Evolutionary conservation across 306 rosid genomes (phyloP).

Genomic region (Hippophae gyantsensis): DNA sequence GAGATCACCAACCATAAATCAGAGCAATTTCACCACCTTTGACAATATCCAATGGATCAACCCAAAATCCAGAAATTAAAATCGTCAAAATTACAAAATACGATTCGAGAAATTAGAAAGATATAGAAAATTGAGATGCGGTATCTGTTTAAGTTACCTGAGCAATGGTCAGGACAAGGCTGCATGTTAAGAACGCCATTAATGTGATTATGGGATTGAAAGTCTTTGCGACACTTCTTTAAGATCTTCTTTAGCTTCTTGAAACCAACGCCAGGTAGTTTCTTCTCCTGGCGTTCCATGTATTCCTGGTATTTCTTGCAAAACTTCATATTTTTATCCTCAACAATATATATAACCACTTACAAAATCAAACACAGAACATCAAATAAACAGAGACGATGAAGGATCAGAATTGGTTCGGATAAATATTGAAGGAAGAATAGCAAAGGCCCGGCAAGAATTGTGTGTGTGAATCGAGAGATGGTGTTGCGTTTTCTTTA

Average conservation of each 20-base stretch:
- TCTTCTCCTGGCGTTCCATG: conserved; percentile 66
- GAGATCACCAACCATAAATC: too few relatives aligned
- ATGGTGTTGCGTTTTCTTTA: too few relatives aligned
- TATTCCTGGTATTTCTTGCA: conserved; percentile 81
- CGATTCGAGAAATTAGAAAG: neutral
- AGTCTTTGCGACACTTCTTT: conserved; percentile 53
- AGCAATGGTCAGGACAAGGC: conserved; percentile 58
- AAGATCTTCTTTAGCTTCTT: conserved; percentile 85
- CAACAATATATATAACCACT: too few relatives aligned
- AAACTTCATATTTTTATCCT: conserved; percentile 56
- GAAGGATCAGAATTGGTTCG: neutral
- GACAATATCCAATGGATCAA: too few relatives aligned
- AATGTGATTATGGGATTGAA: conserved; percentile 26
- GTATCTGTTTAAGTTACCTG: conserved; percentile 31
- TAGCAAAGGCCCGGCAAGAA: too few relatives aligned
- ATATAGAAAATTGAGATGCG: neutral
- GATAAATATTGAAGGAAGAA: too few relatives aligned
- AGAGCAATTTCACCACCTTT: too few relatives aligned
- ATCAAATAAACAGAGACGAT: neutral
- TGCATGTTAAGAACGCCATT: conserved; percentile 16
- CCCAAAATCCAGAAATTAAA: too few relatives aligned
- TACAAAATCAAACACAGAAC: neutral
- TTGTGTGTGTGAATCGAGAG: too few relatives aligned
- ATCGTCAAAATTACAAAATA: neutral
- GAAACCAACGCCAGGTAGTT: conserved; percentile 71